Evolutionary conservation across 306 rosid species (phyloP), one percentile per base, ranked within the genome.

Genomic region (Elaeagnus macrophylla): DNA sequence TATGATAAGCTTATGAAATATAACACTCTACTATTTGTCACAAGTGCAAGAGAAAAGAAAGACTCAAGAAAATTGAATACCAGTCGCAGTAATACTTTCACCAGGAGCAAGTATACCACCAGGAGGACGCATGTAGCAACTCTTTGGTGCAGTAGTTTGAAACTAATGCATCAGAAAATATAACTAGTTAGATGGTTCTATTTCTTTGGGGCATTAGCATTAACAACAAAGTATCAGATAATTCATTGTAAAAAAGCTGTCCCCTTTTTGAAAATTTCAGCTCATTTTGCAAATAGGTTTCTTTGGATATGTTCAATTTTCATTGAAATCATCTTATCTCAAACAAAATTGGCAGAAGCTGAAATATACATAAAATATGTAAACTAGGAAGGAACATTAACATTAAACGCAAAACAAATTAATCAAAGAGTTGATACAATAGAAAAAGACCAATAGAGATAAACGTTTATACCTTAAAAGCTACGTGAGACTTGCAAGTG

Each of bases 91-190:
- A 56, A 82, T 57, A 68, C 84, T 78, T 76, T 84, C 96, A 76
- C 81, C 84, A 15, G 94, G 94, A 55, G 83, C 82, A 69, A 88
- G 91, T 54, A 88, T 78, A 25, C 88, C 94, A 14, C 96, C 88
- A 0, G 96, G 91, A 69, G 96, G 96, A 52, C 94, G 94, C 96
- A 88, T 88, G 66, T 75, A 88, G 62, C 96, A 88, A 66, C 96
- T 84, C 82, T 88, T 88, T 57, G 96, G 96, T 10, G 94, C 96
- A 48, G 96, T 88, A 54, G 96, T 88, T 84, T 88, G 96, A 63
- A 88, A 88, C 96, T 88, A 59, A 57, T 66, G 73, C 67, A 62
- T 39, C 64, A 58, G 69, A 25, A 75, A 12, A 60, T 2, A 59
- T 60, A 49, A 64, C 39, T 36, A 57, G 57, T 53, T 52, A 36